Conservation (phyloP, 352 stramenopile species). For the Phytophthora melonis region DNA sequence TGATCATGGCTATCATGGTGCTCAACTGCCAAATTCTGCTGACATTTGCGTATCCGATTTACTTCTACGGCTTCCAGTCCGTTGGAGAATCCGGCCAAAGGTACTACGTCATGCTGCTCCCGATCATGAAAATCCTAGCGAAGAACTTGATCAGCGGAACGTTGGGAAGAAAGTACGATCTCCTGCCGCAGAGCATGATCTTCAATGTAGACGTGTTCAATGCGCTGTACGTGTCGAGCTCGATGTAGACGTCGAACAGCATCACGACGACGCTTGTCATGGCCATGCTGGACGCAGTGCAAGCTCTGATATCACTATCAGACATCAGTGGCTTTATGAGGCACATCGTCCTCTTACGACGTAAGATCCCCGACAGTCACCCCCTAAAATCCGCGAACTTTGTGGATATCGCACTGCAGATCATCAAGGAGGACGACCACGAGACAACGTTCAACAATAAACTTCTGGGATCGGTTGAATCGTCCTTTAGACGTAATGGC, state of each 20-base stretch:
- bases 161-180: background rate
- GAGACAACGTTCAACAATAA: background rate
- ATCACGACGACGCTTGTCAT: background rate
- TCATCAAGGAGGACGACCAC: background rate
- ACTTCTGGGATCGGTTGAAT: background rate
- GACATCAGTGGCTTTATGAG: background rate
- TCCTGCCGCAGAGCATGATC: background rate
- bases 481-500: background rate
- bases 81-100: background rate
- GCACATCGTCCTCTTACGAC: background rate
- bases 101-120: too few relatives aligned
- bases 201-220: background rate
- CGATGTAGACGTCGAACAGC: background rate
- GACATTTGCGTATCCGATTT: background rate
- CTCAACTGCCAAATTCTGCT: conserved; percentile 1
- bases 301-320: background rate
- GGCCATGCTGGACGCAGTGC: background rate
- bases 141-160: too few relatives aligned
- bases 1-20: background rate
- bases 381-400: background rate
- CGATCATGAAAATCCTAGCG: too few relatives aligned
- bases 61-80: background rate
- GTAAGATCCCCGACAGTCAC: background rate
- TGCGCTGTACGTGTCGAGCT: background rate
- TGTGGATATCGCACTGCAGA: background rate